These are phyloP conservation scores for Wickerhamiella slavikovae DNA, from an alignment of 805 yeast genomes.

Conservation along the genomic window DNA sequence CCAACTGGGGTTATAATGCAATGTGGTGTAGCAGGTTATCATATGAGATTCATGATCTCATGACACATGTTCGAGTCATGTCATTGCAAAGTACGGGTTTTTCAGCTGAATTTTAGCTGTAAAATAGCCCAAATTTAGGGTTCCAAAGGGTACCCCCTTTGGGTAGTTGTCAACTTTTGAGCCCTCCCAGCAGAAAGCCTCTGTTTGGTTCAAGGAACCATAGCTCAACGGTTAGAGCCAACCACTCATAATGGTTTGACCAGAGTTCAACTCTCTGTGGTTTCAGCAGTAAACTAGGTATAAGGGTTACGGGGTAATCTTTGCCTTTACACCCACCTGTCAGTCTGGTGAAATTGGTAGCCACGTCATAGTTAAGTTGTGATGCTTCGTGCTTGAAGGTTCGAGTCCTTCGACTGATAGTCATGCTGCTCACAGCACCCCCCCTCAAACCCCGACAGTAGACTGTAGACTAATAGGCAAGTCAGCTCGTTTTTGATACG, in stretches of 20 bases:
- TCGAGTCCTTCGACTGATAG: slow-evolving; percentile 4
- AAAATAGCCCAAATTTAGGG: too few relatives aligned
- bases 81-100: slow-evolving; percentile 1
- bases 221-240: slow-evolving; percentile 1
- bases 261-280: slow-evolving; percentile 3
- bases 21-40: slow-evolving; percentile 3
- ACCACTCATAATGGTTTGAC: slow-evolving; percentile 4
- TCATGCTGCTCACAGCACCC: not conserved
- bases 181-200: too few relatives aligned
- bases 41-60: slow-evolving; percentile 3
- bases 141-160: too few relatives aligned
- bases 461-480: slow-evolving; percentile 4
- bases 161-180: too few relatives aligned
- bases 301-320: too few relatives aligned
- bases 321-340: too few relatives aligned
- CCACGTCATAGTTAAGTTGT: slow-evolving; percentile 5
- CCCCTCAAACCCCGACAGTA: not conserved
- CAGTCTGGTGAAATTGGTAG: slow-evolving; percentile 7
- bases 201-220: too few relatives aligned
- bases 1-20: slow-evolving; percentile 3
- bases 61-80: slow-evolving; percentile 3
- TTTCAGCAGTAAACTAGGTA: not conserved
- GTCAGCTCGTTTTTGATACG: slow-evolving; percentile 1
- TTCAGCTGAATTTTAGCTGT: too few relatives aligned
- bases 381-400: slow-evolving; percentile 4